Evolutionary conservation across 2,329 filamentous ascomycete species (phyloP).

Genomic region (Hirsutella rhossiliensis): DNA sequence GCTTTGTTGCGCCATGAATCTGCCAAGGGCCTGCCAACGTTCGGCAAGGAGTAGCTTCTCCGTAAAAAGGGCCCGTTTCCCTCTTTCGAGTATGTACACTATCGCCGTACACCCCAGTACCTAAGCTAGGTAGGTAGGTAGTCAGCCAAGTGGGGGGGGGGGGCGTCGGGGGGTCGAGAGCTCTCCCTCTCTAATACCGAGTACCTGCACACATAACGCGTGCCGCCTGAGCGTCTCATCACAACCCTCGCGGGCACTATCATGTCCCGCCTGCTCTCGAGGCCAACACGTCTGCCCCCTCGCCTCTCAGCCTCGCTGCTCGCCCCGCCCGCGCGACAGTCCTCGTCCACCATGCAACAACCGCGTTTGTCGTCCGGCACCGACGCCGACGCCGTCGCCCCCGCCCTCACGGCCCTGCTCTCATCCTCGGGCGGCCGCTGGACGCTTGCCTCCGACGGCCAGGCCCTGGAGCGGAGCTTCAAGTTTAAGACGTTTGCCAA

Average conservation of each 20-base stretch:
- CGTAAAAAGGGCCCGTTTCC: too few species aligned
- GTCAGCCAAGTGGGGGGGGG: too few species aligned
- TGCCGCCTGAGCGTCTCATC: too few species aligned
- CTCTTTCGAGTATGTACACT: too few species aligned
- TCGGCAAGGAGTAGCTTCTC: too few species aligned
- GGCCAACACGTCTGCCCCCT: constrained; percentile 2
- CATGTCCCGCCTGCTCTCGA: constrained; percentile 5
- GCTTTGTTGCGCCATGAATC: too few species aligned
- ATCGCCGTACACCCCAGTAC: too few species aligned
- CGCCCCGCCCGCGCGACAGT: constrained; percentile 1
- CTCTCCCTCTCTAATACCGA: too few species aligned
- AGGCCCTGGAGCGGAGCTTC: constrained; percentile 47
- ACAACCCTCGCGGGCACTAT: neutral
- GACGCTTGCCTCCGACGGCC: constrained; percentile 35
- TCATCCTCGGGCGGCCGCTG: constrained; percentile 30
- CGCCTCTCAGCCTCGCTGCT: constrained; percentile 4
- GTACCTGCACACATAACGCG: too few species aligned
- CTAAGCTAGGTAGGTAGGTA: too few species aligned
- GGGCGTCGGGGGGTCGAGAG: too few species aligned
- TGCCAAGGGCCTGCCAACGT: too few species aligned
- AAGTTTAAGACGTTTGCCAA: constrained; percentile 54
- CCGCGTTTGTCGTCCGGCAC: constrained; percentile 33
- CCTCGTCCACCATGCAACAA: constrained; percentile 13
- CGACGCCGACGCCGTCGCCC: constrained; percentile 23
- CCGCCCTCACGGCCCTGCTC: constrained; percentile 27